Evolutionary conservation across 169 alveolate species (phyloP), one percentile per base, ranked within the genome.

Genomic region (Pseudocohnilembus persalinus): DNA sequence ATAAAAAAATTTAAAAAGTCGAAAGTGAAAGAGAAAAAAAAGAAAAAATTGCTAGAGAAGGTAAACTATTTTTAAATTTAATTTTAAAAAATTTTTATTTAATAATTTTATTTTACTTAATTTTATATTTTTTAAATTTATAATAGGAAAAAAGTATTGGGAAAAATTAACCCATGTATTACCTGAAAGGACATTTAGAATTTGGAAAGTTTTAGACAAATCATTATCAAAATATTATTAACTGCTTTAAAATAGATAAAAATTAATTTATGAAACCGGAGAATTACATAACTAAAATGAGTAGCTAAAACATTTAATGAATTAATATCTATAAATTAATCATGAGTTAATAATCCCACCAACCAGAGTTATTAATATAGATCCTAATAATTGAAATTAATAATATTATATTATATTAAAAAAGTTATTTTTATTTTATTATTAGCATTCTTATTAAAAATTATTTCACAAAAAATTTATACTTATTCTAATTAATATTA

Each of bases 1-100:
- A 86, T 28, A 86, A 80, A 75, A 86, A 80, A 33, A 85, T 87
- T n/a, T 85, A 78, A 26, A 86, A 86, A 81, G 49, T 79, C 74
- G 90, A 86, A 76, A 80, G 87, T 75, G 87, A 86, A 80, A 79
- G 90, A 86, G 78, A 86, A 65, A 86, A 80, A 49, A 86, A 86
- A 76, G 90, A 86, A 34, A 75, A 85, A 75, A 86, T 86, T 35
- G 90, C 90, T 32, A 86, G 83, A 68, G 90, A 86, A 68, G 90
- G 90, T 76, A 49, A 49, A 11, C 4, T 49, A 20, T 11, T 49
- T 49, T 49, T 11, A 11, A 11, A 49, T 49, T 49, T 49, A 49
- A 11, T 49, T 49, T 11, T 49, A 11, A 49, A 49, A 11, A 49
- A 11, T 11, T 49, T 49, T 11, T n/a, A n/a, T 11, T 49, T 49